These are phyloP conservation scores for Pseudopyricularia cyperi DNA, from an alignment of 2,329 filamentous ascomycete genomes.

Conservation along the genomic window DNA sequence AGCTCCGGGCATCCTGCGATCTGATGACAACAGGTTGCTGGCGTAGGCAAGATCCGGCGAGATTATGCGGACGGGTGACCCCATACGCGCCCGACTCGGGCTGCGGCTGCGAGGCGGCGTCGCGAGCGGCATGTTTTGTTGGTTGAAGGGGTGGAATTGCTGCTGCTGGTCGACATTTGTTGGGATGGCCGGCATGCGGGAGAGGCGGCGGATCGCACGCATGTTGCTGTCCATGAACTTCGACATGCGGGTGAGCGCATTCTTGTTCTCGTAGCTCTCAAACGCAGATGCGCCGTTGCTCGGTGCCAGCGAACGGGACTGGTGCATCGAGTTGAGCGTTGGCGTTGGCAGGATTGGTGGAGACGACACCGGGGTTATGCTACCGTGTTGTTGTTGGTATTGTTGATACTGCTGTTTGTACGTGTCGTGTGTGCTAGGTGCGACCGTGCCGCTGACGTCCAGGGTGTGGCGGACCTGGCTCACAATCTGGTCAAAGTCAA, in stretches of 20 bases:
- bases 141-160: not conserved
- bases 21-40: not conserved
- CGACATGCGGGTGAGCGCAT: slow-evolving; percentile 29
- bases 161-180: not conserved
- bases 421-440: not conserved
- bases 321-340: slow-evolving; percentile 4
- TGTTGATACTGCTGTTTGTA: slow-evolving; percentile 6
- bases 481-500: slow-evolving; percentile 32
- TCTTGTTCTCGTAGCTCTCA: slow-evolving; percentile 18
- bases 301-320: slow-evolving; percentile 1
- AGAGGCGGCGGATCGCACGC: slow-evolving; percentile 25
- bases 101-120: slow-evolving; percentile 2
- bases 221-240: slow-evolving; percentile 28
- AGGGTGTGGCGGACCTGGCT: slow-evolving; percentile 25
- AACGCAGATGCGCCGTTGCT: not conserved
- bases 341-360: slow-evolving; percentile 7
- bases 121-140: not conserved
- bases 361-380: not conserved
- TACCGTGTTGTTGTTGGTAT: slow-evolving; percentile 3
- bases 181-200: not conserved
- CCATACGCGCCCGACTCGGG: not conserved
- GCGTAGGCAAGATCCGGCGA: not conserved
- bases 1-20: not conserved
- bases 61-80: not conserved
- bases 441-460: slow-evolving; percentile 8